These are phyloP conservation scores for Penicillium sp. DNA, from an alignment of 2,329 filamentous ascomycete species.

Conservation along the genomic window DNA sequence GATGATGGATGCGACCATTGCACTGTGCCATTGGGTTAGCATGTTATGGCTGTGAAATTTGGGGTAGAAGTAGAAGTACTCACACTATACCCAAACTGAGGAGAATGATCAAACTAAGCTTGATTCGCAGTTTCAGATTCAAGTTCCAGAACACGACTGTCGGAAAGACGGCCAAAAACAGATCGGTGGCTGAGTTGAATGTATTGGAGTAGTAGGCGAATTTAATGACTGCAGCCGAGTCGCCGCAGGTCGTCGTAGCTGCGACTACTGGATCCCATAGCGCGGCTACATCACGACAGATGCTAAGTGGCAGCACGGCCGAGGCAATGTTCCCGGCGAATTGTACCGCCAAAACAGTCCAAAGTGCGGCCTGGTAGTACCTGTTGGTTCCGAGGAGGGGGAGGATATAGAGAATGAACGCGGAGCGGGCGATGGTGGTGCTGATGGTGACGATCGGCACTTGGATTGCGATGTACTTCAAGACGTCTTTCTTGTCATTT, in stretches of 20 bases:
- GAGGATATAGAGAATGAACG: conserved; percentile 28
- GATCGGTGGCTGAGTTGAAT: conserved; percentile 27
- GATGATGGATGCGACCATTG: conserved; percentile 32
- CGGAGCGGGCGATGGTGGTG: conserved; percentile 26
- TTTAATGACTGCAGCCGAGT: conserved; percentile 18
- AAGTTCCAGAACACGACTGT: conserved; percentile 30
- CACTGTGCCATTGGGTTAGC: conserved; percentile 14
- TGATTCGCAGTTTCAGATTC: conserved; percentile 28
- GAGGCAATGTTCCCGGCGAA: conserved; percentile 25
- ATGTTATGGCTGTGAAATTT: not conserved
- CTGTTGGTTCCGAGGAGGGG: conserved; percentile 26
- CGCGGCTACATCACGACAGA: conserved; percentile 22
- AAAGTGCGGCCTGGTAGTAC: conserved; percentile 19
- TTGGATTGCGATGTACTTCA: conserved; percentile 28
- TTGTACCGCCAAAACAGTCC: conserved; percentile 23
- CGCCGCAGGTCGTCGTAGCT: conserved; percentile 24
- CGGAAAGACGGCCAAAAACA: conserved; percentile 30
- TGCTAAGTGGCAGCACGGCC: conserved; percentile 26
- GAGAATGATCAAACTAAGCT: conserved; percentile 26
- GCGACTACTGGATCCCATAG: conserved; percentile 23
- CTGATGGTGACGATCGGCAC: conserved; percentile 28
- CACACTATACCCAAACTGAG: conserved; percentile 29
- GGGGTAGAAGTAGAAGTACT: conserved; percentile 1
- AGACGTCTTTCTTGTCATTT: conserved; percentile 14
- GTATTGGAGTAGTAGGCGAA: conserved; percentile 31